phyloP scores from a whole-genome alignment of 2,329 filamentous ascomycete species.

The Neofusicoccum ribis region DNA sequence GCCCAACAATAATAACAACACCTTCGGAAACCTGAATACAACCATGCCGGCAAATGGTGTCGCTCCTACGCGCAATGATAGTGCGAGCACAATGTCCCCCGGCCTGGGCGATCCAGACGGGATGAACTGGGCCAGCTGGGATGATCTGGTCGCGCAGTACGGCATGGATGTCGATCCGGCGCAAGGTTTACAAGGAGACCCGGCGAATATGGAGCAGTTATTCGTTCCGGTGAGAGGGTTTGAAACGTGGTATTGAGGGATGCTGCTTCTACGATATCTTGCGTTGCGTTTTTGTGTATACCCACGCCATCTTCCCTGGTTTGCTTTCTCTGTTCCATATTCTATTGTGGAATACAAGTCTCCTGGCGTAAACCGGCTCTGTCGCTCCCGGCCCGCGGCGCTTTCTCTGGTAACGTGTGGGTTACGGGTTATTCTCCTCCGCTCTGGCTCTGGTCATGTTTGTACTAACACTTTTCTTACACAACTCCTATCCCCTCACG shows the following conservation, averaged over 20 bases:
- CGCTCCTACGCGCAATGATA: not conserved
- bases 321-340: not conserved
- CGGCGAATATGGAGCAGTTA: not conserved
- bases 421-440: not conserved
- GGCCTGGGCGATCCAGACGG: conserved; percentile 21
- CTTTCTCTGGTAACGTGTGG: not conserved
- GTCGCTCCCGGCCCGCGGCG: not conserved
- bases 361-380: not conserved
- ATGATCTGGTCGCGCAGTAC: conserved; percentile 50
- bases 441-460: not conserved
- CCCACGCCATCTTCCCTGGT: not conserved
- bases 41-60: not conserved
- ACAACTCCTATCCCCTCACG: not conserved
- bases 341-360: not conserved
- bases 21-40: conserved; percentile 10
- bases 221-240: conserved; percentile 7
- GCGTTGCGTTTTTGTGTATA: not conserved
- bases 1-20: conserved; percentile 18
- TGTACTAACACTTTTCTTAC: not conserved
- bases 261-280: not conserved
- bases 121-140: conserved; percentile 52
- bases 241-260: conserved; percentile 8
- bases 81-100: not conserved
- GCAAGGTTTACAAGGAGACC: not conserved
- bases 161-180: conserved; percentile 41